Conservation (phyloP, 2,329 filamentous ascomycete genomes). For the Fusarium nurragi region DNA sequence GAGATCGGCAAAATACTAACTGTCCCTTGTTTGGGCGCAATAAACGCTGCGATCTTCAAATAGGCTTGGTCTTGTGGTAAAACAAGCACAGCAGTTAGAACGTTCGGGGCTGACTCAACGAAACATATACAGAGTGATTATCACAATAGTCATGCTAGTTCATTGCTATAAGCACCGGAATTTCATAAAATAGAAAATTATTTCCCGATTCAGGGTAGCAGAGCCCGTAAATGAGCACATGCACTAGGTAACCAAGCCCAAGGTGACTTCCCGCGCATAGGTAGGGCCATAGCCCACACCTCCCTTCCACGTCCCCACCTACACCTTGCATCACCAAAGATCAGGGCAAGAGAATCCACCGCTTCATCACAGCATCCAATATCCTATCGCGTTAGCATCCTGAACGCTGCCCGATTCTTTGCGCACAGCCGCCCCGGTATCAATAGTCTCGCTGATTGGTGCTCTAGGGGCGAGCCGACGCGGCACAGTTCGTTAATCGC, state of each 20-base stretch:
- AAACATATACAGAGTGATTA: no score
- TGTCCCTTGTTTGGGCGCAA: no score
- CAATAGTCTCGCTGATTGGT: neutral
- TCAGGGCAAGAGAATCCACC: slow-evolving; percentile 4
- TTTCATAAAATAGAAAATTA: neutral
- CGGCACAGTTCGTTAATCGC: neutral
- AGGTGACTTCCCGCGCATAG: slow-evolving; percentile 17
- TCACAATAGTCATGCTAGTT: no score
- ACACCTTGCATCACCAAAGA: slow-evolving; percentile 34
- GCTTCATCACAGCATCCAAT: slow-evolving; percentile 12
- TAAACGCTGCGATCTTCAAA: no score
- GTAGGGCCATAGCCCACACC: slow-evolving; percentile 34
- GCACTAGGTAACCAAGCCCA: slow-evolving; percentile 5
- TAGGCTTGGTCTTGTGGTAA: no score
- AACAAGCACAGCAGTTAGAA: no score
- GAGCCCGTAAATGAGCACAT: no score
- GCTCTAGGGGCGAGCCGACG: slow-evolving; percentile 3
- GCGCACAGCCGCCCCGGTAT: neutral
- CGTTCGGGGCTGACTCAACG: no score
- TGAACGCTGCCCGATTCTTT: neutral
- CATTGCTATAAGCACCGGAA: no score
- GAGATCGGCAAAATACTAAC: slow-evolving; percentile 4
- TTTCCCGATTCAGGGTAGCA: neutral
- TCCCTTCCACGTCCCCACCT: slow-evolving; percentile 27
- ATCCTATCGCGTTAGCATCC: neutral